Conservation (phyloP, 768 basidiomycete genomes). For the Boletus rubropictus region DNA sequence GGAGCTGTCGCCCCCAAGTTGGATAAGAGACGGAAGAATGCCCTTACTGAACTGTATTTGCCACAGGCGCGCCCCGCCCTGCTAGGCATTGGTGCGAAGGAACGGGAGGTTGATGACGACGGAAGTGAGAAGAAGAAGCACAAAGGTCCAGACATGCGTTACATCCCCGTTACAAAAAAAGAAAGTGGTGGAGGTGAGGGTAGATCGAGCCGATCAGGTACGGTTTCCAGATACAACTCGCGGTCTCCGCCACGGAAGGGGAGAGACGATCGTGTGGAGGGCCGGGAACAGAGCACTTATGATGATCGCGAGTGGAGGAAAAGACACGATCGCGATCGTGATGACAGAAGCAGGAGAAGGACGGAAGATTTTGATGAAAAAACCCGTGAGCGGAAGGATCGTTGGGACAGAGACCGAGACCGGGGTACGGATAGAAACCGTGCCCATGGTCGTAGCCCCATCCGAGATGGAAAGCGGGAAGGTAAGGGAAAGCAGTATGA, state of each 20-base stretch:
- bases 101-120: conserved; percentile 66
- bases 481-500: conserved; percentile 1
- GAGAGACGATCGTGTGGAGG: conserved; percentile 3
- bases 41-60: conserved; percentile 70
- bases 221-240: conserved; percentile 45
- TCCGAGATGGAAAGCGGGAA: conserved; percentile 23
- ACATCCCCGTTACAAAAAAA: conserved; percentile 75
- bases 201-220: conserved; percentile 32
- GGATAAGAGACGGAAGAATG: conserved; percentile 48
- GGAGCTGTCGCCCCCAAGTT: conserved; percentile 60
- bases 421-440: conserved; percentile 25
- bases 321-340: conserved; percentile 10
- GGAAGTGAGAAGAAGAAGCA: conserved; percentile 53
- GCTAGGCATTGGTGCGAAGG: conserved; percentile 92
- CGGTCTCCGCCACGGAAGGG: conserved; percentile 39
- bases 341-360: conserved; percentile 11
- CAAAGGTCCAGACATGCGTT: conserved; percentile 57
- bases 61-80: conserved; percentile 80
- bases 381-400: conserved; percentile 15
- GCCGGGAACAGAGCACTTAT: conserved; percentile 9
- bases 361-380: conserved; percentile 10
- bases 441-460: conserved; percentile 26
- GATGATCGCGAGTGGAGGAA: conserved; percentile 14
- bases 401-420: conserved; percentile 18
- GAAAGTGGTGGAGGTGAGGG: conserved; percentile 40